Evolutionary conservation across 805 yeast species (phyloP), one percentile per base, ranked within the genome.

Genomic region (Kuraishia borneana): DNA sequence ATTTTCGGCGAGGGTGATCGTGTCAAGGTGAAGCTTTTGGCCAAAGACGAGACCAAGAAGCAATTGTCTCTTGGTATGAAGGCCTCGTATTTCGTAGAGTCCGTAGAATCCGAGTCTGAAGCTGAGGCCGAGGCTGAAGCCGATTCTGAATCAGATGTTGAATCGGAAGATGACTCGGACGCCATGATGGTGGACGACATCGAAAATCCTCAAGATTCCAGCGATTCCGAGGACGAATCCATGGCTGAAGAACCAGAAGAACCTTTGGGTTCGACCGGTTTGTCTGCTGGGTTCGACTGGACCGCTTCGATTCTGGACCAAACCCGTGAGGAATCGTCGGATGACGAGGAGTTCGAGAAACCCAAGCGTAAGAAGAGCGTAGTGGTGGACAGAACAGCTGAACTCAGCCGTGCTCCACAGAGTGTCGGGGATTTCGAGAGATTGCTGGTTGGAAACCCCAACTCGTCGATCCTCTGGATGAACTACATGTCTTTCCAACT

Each of bases 401-500:
- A 83, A 33, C 68, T 92, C 39, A 75, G 75, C 46, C 71, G 87
- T 47, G 83, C 88, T 12, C 98, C 98, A 26, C 94, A 89, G 58
- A 85, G 96, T 38, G 82, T 76, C 29, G 62, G 76, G 31, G 99
- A 92, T 56, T 92, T 87, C 48, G 99, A 92, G 60, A 76, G 98
- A 50, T 61, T 92, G 43, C 68, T 92, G 36, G 71, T 92, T 39
- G 94, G 96, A 53, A 82, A 82, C 52, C 96, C 98, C 32, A 81
- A 84, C 62, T 84, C 95, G 3, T 89, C 98, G 1, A 72, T 88
- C 23, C 59, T 85, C 37, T 92, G 98, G 98, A 89, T 92, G 83
- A 84, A 88, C 60, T 92, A 83, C 60, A 92, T 92, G 96, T 88
- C 97, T 3, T 92, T 89, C 80, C 95, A 88, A 58, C 68, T 92